These are phyloP conservation scores for Pleurotus cornucopiae DNA, from an alignment of 768 basidiomycete genomes.

Conservation along the genomic window DNA sequence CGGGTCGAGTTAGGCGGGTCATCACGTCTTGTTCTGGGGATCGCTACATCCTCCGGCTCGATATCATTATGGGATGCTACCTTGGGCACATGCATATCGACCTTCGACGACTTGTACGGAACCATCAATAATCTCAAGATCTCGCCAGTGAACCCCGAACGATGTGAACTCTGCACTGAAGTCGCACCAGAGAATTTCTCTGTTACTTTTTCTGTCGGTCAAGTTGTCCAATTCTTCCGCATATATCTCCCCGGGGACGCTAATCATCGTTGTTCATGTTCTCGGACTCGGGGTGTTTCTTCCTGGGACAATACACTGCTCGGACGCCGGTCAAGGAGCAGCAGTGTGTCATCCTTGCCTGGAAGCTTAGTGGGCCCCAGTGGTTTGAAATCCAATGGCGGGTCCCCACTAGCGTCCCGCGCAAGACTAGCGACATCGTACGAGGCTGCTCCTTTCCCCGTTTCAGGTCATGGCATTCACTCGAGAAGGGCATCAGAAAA, in stretches of 20 bases:
- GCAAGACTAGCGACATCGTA: constrained; percentile 44
- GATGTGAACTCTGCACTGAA: constrained; percentile 71
- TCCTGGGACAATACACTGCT: constrained; percentile 37
- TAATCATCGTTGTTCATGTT: constrained; percentile 62
- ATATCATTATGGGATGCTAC: constrained; percentile 74
- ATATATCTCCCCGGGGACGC: constrained; percentile 52
- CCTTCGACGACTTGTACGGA: constrained; percentile 59
- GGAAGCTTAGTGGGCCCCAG: neutral
- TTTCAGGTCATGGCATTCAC: constrained; percentile 77
- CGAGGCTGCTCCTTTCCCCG: constrained; percentile 61
- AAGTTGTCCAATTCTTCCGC: constrained; percentile 62
- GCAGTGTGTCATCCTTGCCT: constrained; percentile 42
- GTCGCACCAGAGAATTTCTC: constrained; percentile 61
- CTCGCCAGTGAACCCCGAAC: constrained; percentile 45
- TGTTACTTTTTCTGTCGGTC: constrained; percentile 62
- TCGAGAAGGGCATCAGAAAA: constrained; percentile 73
- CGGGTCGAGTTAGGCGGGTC: constrained; percentile 46
- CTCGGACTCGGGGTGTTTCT: constrained; percentile 39
- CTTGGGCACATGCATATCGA: constrained; percentile 59
- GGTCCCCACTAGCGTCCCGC: constrained; percentile 45
- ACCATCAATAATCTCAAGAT: constrained; percentile 58
- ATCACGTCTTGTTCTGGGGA: constrained; percentile 50
- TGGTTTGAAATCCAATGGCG: constrained; percentile 24
- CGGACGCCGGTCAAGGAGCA: constrained; percentile 58
- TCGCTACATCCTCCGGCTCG: constrained; percentile 60